Evolutionary conservation across 2,329 filamentous ascomycete species (phyloP), one percentile per base, ranked within the genome.

Genomic region (Penicillium decumbens): DNA sequence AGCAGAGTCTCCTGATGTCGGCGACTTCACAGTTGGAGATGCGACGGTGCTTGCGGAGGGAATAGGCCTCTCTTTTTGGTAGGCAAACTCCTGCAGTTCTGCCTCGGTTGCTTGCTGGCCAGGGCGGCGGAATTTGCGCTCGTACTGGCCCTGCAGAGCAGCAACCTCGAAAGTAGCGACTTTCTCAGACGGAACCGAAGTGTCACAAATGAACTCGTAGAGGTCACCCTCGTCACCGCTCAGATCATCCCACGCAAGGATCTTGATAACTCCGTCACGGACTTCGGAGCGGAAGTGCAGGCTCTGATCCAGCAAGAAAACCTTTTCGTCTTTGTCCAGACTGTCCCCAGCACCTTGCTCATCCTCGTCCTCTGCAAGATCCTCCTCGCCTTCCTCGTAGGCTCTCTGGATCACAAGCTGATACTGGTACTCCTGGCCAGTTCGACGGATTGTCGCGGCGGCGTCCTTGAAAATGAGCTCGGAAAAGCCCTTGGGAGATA

Each of bases 391-490:
- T 73, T 98, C 93, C 67, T 98, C 93, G 77, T 95, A 98, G 51
- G 92, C 92, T 53, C 93, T 83, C 70, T 98, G 93, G 37, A 97
- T 82, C 35, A 97, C 92, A 10, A 98, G 88, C 70, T 98, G 93
- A 69, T 97, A 98, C 65, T 98, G 91, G 65, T 88, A 96, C 46
- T 97, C 90, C 69, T 95, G 91, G 18, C 88, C 91, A 13, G 93
- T 97, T 56, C 89, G 84, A 57, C 95, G 87, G 65, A 98, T 95
- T 56, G 87, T 89, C 45, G 92, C 89, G 41, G 89, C 88, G 33
- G 90, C 87, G 83, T 98, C 93, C 72, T 93, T 95, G 80, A 96
- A 98, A 72, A 98, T 95, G 67, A 97, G 89, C 72, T 98, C 93
- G 1, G 92, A 96, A 70, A 96, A 97, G 58, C 93, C 93, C 72